Base-by-base conservation (phyloP, 768 basidiomycete species). In the Nidula microcarpa region DNA sequence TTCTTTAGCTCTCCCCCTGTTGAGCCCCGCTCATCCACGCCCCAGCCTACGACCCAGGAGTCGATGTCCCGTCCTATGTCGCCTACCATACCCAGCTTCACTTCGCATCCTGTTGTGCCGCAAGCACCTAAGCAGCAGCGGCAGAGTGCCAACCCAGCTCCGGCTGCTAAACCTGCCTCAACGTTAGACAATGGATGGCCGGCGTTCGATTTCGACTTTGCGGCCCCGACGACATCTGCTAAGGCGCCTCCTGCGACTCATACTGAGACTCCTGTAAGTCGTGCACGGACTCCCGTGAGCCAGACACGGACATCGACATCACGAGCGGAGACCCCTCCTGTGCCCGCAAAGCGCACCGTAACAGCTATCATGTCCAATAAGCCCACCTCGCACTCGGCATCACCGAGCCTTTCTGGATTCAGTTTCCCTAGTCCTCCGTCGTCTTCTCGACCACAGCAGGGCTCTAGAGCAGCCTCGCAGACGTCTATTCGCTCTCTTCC, bases 361-460 rank as follows among this genome's bases (percentile, higher is more conserved):
- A 53, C 60, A n/a, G 66, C 66, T 5, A 68, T 72, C 39, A 74
- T 74, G 72, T 60, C 65, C 47, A 50, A 60, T 17, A 57, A 62
- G 9, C 48, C 39, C 11, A 41, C 46, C n/a, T 17, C 64, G 5
- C 35, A 63, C 13, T 60, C 62, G 30, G 33, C 61, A 33, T 53
- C 55, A 43, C 57, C 60, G 47, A 47, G 55, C 35, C 37, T 50
- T 51, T 61, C 62, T 41, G 57, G 58, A 5, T 43, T 61, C 11
- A 56, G 57, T 33, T 53, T 58, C n/a, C 39, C 51, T 8, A 34
- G 43, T 51, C 62, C 33, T 51, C 60, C 52, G 50, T 59, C 8
- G 57, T 65, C 43, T 8, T 14, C n/a, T 41, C 16, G 13, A 41
- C 11, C 13, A 41, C 39, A 11, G 44, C 44, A 52, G n/a, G 13